Evolutionary conservation across 2,329 filamentous ascomycete genomes (phyloP).

Genomic region (Albifimbria verrucaria): DNA sequence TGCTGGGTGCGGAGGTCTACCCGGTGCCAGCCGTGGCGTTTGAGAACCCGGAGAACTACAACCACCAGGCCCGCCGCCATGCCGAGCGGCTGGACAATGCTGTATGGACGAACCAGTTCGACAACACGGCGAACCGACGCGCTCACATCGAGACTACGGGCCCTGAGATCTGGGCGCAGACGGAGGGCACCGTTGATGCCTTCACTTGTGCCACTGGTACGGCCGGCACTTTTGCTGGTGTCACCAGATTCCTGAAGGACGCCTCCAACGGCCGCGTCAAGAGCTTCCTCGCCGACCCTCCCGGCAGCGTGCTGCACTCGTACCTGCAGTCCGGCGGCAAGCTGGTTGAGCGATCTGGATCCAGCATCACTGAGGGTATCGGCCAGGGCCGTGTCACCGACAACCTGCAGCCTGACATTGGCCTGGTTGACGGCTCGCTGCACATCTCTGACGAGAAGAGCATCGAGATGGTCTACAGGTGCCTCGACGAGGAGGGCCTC

Average conservation of each 20-base stretch:
- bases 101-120: conserved; percentile 99
- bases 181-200: conserved; percentile 77
- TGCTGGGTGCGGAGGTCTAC: conserved; percentile 92
- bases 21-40: conserved; percentile 95
- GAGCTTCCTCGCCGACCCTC: conserved; percentile 88
- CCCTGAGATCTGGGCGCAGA: conserved; percentile 96
- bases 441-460: conserved; percentile 88
- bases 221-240: conserved; percentile 84
- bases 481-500: conserved; percentile 90
- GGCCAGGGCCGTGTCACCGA: conserved; percentile 96
- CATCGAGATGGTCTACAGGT: conserved; percentile 96
- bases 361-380: conserved; percentile 96
- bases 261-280: conserved; percentile 75
- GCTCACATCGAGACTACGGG: conserved; percentile 97
- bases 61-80: conserved; percentile 89
- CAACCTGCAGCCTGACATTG: conserved; percentile 83
- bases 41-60: conserved; percentile 95
- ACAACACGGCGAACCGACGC: conserved; percentile 89
- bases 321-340: conserved; percentile 85
- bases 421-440: conserved; percentile 78
- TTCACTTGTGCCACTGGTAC: conserved; percentile 97
- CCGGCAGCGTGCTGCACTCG: conserved; percentile 87
- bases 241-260: conserved; percentile 85
- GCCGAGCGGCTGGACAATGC: conserved; percentile 84
- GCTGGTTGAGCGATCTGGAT: conserved; percentile 75